These are phyloP conservation scores for Dothideomycetidae sp. DNA, from an alignment of 2,329 filamentous ascomycete species.

Conservation along the genomic window DNA sequence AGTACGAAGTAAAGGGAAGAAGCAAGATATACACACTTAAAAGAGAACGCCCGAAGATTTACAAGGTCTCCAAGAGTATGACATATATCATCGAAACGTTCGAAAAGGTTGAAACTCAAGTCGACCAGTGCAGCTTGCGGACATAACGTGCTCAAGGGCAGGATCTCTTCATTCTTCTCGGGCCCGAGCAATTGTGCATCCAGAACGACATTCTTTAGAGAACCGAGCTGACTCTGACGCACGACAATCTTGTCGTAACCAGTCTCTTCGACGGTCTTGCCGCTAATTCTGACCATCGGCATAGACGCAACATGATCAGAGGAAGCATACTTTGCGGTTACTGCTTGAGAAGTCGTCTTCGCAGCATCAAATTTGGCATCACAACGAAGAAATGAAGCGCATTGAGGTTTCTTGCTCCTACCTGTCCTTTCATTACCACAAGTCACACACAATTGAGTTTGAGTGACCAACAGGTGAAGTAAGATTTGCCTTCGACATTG, in stretches of 20 bases:
- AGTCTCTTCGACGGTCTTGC: conserved; percentile 81
- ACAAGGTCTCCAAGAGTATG: neutral
- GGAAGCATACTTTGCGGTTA: conserved; percentile 71
- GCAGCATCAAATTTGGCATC: conserved; percentile 53
- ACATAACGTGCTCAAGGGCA: conserved; percentile 42
- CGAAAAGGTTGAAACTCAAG: conserved; percentile 44
- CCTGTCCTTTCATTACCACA: conserved; percentile 25
- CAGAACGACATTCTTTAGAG: conserved; percentile 67
- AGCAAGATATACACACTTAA: conserved; percentile 45
- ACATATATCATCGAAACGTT: neutral
- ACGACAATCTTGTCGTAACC: conserved; percentile 86
- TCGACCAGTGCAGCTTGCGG: conserved; percentile 59
- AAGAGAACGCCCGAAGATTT: conserved; percentile 49
- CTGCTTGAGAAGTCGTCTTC: conserved; percentile 62
- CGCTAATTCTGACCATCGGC: conserved; percentile 55
- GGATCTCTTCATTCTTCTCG: conserved; percentile 11
- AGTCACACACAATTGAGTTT: conserved; percentile 6
- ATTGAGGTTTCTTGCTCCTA: conserved; percentile 50
- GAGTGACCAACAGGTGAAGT: conserved; percentile 63
- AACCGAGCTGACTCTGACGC: conserved; percentile 62
- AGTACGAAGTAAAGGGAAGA: conserved; percentile 1
- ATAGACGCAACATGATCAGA: conserved; percentile 26
- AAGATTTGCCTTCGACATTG: conserved; percentile 59
- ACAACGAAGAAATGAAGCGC: conserved; percentile 78
- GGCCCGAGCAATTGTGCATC: conserved; percentile 45